These are phyloP conservation scores for Rhypophila decipiens DNA, from an alignment of 495 filamentous ascomycete species.

Conservation along the genomic window DNA sequence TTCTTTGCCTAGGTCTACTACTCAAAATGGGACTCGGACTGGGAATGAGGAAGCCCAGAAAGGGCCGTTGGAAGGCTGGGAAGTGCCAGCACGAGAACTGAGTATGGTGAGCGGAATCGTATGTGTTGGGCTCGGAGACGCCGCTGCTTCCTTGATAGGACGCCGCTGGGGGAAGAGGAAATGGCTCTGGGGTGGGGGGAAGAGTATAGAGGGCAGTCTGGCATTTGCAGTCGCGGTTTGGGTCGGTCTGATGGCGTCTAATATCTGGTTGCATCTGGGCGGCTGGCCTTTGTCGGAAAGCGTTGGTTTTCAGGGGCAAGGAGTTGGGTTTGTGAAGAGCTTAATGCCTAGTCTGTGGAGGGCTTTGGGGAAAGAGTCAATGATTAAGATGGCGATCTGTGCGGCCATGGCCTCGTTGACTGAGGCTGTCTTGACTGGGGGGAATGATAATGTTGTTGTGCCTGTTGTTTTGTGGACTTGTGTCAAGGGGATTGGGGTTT, in stretches of 20 bases:
- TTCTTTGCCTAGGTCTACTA: constrained; percentile 48
- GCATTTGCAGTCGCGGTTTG: constrained; percentile 81
- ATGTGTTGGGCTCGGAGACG: constrained; percentile 93
- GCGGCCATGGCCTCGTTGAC: constrained; percentile 80
- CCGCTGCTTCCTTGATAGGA: constrained; percentile 87
- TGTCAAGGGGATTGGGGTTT: constrained; percentile 62
- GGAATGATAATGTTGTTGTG: constrained; percentile 98
- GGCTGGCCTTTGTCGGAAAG: constrained; percentile 50
- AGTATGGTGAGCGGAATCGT: constrained; percentile 86
- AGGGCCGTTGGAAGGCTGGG: constrained; percentile 62
- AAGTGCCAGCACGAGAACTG: constrained; percentile 61
- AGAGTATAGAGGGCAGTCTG: constrained; percentile 83
- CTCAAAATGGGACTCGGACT: too few relatives aligned
- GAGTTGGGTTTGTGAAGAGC: too few relatives aligned
- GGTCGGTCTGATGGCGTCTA: constrained; percentile 62
- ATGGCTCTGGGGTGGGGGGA: constrained; percentile 96
- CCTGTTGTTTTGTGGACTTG: constrained; percentile 91
- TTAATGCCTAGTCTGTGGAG: constrained; percentile 8
- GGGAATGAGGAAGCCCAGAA: too few relatives aligned
- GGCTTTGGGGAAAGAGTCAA: constrained; percentile 22
- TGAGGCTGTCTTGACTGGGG: constrained; percentile 91
- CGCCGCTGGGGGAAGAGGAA: constrained; percentile 79
- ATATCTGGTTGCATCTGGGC: constrained; percentile 67
- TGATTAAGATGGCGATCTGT: constrained; percentile 57
- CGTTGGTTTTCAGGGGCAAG: constrained; percentile 11